Conservation (phyloP, 1,284 basidiomycete species). For the Sanguinoderma infundibulare region DNA sequence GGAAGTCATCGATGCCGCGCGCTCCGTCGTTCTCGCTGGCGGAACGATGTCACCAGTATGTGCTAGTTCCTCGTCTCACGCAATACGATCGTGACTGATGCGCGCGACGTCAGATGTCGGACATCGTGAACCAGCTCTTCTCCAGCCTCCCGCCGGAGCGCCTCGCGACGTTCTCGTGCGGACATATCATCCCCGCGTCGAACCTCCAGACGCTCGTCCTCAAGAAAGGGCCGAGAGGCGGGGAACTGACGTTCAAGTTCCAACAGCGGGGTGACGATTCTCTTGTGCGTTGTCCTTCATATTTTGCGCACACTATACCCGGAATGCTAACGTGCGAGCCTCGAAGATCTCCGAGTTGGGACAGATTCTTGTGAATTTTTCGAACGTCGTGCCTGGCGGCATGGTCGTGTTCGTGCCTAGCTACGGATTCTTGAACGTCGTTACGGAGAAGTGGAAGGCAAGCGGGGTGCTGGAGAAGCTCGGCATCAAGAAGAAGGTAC, state of each 20-base stretch:
- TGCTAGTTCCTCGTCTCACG: not conserved
- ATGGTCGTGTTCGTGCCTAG: slow-evolving; percentile 96
- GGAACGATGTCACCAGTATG: slow-evolving; percentile 96
- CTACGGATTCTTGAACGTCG: slow-evolving; percentile 80
- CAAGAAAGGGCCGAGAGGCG: slow-evolving; percentile 77
- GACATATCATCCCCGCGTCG: slow-evolving; percentile 86
- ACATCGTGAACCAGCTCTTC: slow-evolving; percentile 87
- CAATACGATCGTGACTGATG: not conserved
- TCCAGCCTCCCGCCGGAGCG: slow-evolving; percentile 63
- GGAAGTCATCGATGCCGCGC: slow-evolving; percentile 80
- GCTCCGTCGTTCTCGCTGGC: slow-evolving; percentile 88
- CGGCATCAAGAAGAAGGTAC: slow-evolving; percentile 72
- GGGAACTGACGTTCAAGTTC: slow-evolving; percentile 84
- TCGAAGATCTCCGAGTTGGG: slow-evolving; percentile 84
- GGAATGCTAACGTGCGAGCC: not conserved
- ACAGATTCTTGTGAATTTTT: slow-evolving; percentile 80
- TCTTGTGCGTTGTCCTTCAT: slow-evolving; percentile 59
- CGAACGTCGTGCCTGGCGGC: slow-evolving; percentile 82
- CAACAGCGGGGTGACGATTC: slow-evolving; percentile 72
- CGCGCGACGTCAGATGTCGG: slow-evolving; percentile 73
- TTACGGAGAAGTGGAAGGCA: slow-evolving; percentile 71
- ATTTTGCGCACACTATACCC: rapidly evolving
- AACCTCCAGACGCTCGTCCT: slow-evolving; percentile 86
- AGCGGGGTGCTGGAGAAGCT: slow-evolving; percentile 69
- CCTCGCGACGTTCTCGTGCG: slow-evolving; percentile 86